Conservation (phyloP, 1,284 basidiomycete species). For the Sporisorium iseilematis-ciliati region DNA sequence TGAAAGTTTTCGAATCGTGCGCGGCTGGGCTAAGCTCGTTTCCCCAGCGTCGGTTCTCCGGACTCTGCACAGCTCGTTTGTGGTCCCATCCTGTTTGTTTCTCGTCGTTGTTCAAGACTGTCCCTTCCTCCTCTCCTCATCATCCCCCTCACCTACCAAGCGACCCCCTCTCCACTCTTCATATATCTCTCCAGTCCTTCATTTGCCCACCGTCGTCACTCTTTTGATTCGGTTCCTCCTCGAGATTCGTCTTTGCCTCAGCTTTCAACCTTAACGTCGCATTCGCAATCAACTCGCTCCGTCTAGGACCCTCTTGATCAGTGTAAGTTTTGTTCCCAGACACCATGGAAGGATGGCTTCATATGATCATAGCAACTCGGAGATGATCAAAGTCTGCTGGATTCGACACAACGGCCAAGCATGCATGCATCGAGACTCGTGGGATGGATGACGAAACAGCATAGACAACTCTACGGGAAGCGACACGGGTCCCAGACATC, state of each 20-base stretch:
- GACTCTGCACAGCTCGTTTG: background rate
- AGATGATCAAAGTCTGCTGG: background rate
- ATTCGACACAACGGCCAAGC: background rate
- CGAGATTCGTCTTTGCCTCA: background rate
- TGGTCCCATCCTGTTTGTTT: background rate
- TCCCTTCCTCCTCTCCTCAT: constrained; percentile 1
- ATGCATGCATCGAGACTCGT: background rate
- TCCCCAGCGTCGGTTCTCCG: constrained; percentile 13
- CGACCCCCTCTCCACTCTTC: background rate
- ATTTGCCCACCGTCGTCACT: constrained; percentile 38
- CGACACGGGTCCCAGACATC: background rate
- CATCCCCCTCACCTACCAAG: background rate
- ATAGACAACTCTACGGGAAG: background rate
- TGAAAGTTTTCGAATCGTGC: background rate
- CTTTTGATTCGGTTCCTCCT: constrained; percentile 21
- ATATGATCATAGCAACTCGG: too few relatives aligned
- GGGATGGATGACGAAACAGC: background rate
- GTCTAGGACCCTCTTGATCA: background rate
- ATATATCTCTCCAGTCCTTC: background rate
- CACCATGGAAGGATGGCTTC: background rate
- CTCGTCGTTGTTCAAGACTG: too few relatives aligned
- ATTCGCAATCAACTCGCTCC: background rate
- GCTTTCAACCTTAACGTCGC: background rate
- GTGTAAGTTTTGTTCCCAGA: background rate
- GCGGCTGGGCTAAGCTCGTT: background rate